A percentile compares a stretch with the other conserved stretches of the same genome.
Conservation (phyloP, 176 grass and related monocot species). For the Bothriochloa decipiens region DNA sequence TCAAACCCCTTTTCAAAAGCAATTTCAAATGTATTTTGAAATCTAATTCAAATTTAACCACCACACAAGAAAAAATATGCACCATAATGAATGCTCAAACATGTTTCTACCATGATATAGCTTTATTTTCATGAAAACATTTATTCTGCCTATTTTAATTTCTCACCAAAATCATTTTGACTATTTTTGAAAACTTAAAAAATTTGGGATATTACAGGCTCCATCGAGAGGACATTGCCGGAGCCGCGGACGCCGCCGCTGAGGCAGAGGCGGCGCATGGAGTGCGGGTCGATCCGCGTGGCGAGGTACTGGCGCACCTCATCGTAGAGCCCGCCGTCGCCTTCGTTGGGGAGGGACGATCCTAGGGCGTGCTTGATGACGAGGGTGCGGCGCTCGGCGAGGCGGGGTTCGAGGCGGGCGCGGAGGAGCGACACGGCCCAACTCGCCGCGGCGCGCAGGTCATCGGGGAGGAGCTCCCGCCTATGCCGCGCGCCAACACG, state of each 20-base stretch:
- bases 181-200: no score
- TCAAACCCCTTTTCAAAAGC: no score
- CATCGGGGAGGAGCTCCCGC: constrained; percentile 21
- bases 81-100: no score
- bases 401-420: not conserved
- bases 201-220: not conserved
- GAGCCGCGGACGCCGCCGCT: no score
- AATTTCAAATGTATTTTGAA: no score
- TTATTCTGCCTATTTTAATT: no score
- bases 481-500: constrained; percentile 19
- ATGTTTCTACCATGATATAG: no score
- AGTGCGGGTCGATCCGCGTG: constrained; percentile 16
- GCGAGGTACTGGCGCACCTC: constrained; percentile 18
- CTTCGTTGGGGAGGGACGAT: no score
- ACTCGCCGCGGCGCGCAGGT: not conserved
- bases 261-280: constrained; percentile 22
- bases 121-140: no score
- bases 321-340: not conserved
- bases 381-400: constrained; percentile 8
- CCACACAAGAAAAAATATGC: no score
- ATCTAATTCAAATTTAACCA: no score
- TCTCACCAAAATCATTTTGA: no score
- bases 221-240: not conserved
- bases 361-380: not conserved
- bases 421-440: constrained; percentile 7